Conservation (phyloP, 805 yeast species). For the Lipomyces japonicus region DNA sequence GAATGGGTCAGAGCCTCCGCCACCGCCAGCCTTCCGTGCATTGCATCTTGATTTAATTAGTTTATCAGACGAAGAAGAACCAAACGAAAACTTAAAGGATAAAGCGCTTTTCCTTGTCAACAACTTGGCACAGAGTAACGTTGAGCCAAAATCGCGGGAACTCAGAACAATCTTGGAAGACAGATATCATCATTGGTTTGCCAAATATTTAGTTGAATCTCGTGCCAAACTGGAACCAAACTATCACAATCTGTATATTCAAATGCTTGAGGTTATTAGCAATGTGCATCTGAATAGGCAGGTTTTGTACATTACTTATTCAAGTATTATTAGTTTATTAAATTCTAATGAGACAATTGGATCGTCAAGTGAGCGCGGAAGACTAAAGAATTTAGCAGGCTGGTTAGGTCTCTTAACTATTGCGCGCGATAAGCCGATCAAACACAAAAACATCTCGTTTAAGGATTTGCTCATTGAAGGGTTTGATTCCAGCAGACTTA, state of each 20-base stretch:
- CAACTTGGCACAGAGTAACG: constrained; percentile 74
- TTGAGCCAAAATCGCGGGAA: constrained; percentile 58
- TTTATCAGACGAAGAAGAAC: constrained; percentile 40
- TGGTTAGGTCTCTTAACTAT: constrained; percentile 87
- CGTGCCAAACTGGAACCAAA: constrained; percentile 90
- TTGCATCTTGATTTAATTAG: constrained; percentile 28
- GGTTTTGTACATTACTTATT: constrained; percentile 60
- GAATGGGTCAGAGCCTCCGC: constrained; percentile 34
- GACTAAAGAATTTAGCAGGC: constrained; percentile 78
- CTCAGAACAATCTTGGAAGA: constrained; percentile 56
- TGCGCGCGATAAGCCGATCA: constrained; percentile 71
- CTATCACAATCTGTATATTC: constrained; percentile 71
- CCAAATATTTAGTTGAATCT: constrained; percentile 74
- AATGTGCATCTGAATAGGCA: constrained; percentile 57
- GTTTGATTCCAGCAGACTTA: constrained; percentile 59
- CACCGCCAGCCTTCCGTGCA: constrained; percentile 45
- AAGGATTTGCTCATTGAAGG: constrained; percentile 80
- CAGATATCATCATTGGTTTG: constrained; percentile 72
- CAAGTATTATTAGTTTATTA: constrained; percentile 58
- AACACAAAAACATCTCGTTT: constrained; percentile 68
- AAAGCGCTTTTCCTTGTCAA: constrained; percentile 78
- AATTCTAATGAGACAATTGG: constrained; percentile 48
- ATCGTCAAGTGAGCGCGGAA: constrained; percentile 61
- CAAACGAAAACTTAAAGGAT: constrained; percentile 64
- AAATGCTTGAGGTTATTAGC: constrained; percentile 57